Base-by-base conservation (phyloP, 768 basidiomycete genomes). In the Butyriboletus loyo region DNA sequence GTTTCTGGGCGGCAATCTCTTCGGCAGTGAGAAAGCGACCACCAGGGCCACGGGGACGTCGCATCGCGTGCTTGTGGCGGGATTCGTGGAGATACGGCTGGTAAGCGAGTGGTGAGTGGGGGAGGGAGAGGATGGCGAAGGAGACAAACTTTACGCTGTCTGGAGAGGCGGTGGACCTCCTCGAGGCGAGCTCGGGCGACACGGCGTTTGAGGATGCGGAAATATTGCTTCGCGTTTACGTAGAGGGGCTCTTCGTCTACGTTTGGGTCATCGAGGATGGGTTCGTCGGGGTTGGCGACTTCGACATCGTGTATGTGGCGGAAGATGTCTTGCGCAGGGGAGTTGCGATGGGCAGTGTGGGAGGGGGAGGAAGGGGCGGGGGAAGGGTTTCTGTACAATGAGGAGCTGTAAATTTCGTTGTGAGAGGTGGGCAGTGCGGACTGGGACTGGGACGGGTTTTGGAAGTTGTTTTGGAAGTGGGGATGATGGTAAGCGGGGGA, bases 221-320 rank as follows among this genome's bases (percentile, higher is more conserved):
- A 93, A 70, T 98, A 99, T 73, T 99, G 97, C 68, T 99, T 99
- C 54, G 97, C 96, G 63, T 99, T 99, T 53, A 99, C 97, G 74
- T 98, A 98, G 60, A 99, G 85, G 25, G 97, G 96, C 69, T 99
- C 96, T 58, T 98, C 94, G 73, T 98, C 95, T 62, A 91, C 78
- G 53, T 71, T 72, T 5, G 60, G 34, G 54, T 77, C 77, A 19
- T 75, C 68, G 47, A 72, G 64, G 52, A 62, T 58, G 56, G 67
- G 62, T 30, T 71, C 66, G 15, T 25, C 39, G 41, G 19, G 34
- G 53, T 57, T 56, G 13, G 44, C 15, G 19, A 46, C 27, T 30
- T 59, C 62, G 48, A 56, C 48, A 45, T 57, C 59, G 50, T 65
- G 71, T 1, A 70, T 60, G 47, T 63, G 66, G 34, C 66, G 64